These are phyloP conservation scores for Coniosporium tulheliwenetii DNA, from an alignment of 2,329 filamentous ascomycete species.

Conservation along the genomic window DNA sequence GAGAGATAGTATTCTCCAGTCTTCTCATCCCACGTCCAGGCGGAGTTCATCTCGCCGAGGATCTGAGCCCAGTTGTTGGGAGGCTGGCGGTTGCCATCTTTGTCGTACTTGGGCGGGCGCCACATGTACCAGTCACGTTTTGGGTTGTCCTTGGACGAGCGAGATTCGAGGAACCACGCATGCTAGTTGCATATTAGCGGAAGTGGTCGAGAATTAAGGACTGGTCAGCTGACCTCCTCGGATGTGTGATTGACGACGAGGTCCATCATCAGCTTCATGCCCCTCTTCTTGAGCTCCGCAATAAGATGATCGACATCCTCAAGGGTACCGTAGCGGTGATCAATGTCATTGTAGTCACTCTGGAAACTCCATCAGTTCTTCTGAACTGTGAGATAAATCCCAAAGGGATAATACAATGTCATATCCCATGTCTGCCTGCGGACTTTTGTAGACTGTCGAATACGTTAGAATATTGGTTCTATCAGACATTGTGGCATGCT, in stretches of 20 bases:
- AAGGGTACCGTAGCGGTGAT: conserved; percentile 30
- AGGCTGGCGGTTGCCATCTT: conserved; percentile 36
- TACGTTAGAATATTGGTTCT: conserved; percentile 1
- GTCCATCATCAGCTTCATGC: conserved; percentile 34
- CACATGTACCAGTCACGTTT: conserved; percentile 53
- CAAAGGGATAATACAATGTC: conserved; percentile 20
- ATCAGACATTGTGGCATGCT: conserved; percentile 4
- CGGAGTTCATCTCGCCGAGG: conserved; percentile 21
- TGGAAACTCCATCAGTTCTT: neutral
- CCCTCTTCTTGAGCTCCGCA: conserved; percentile 23
- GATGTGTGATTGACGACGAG: conserved; percentile 30
- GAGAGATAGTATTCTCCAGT: conserved; percentile 31
- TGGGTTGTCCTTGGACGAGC: conserved; percentile 31
- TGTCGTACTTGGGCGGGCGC: conserved; percentile 39
- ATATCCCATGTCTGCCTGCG: conserved; percentile 39
- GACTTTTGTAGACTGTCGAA: conserved; percentile 29
- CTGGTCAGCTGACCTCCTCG: conserved; percentile 12
- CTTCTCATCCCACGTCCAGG: conserved; percentile 30
- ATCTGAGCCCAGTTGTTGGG: conserved; percentile 38
- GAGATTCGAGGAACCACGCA: conserved; percentile 41
- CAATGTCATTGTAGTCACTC: conserved; percentile 27
- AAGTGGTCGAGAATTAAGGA: neutral
- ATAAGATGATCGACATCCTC: conserved; percentile 30
- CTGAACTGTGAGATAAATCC: neutral
- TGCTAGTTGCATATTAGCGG: conserved; percentile 30